Evolutionary conservation across 164 flowering plant species (phyloP), one percentile per base, ranked within the genome.

Genomic region (Saururus chinensis): DNA sequence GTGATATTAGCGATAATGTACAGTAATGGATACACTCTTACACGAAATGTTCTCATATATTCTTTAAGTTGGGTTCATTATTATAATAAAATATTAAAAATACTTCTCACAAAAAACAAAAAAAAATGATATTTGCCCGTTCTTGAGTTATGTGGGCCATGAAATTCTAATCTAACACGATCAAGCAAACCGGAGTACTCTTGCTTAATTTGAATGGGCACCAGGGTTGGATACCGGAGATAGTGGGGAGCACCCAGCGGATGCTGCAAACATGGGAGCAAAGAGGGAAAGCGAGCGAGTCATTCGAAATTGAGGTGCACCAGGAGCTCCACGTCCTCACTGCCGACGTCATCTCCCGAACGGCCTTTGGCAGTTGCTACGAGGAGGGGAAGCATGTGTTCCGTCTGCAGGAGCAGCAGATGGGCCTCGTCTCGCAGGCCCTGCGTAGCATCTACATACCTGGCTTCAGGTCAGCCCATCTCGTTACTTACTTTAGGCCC

Each of bases 281-380:
- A 41, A 67, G 56, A 53, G 70, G 76, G 60, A 73, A 60, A 22
- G 84, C 70, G 11, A 67, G 56, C 20, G 79, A 75, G 13, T 79
- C 82, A 41, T 70, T 80, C 30, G 92, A 89, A 72, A 57, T 85
- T 24, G 96, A 89, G 4, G 84, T 84, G 40, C 75, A 76, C 62
- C 71, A 68, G 61, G 80, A 80, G 40, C 77, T 89, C 65, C 85
- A 55, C n/a, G 19, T 9, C 25, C 60, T 55, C 37, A 63, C 59
- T 2, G 66, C 66, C 17, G 66, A 91, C 53, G 58, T 85, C 11
- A 80, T 91, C 48, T 82, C 98, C 0, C 75, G 88, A 68, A 82
- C 87, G 10, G 88, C 90, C 21, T 88, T 91, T 57, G 95, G 95
- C 8, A 89, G 95, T 71, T 84, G 74, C 66, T 84, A 72, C 61